Base-by-base conservation (phyloP, 768 basidiomycete species). In the Postia placenta region DNA sequence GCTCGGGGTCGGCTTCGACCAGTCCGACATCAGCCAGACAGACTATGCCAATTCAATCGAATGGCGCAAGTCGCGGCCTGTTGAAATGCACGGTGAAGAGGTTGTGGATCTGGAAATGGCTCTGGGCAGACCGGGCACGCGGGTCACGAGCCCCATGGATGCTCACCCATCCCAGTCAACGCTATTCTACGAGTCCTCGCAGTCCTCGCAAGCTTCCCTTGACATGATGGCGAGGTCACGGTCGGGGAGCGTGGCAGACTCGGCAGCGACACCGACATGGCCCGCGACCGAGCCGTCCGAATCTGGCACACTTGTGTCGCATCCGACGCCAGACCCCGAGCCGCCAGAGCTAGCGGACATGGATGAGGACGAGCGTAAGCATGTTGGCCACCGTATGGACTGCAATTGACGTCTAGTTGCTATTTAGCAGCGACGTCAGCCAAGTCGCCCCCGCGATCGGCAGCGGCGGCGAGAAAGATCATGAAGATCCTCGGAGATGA, bases 31-130 rank as follows among this genome's bases (percentile, higher is more conserved):
- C 33, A 79, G 81, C 17, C 78, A 79, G 61, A 81, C 76, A 46
- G 83, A 86, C 51, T 87, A 88, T 65, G 79, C 74, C 48, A 80
- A 79, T 4, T 85, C 87, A 1, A 88, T 88, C 47, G 83, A 87
- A 49, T 83, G 84, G 83, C 75, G 87, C 19, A 77, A 80, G 70
- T 87, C 85, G 14, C 69, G 25, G 44, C 58, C 48, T 62, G 54
- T 11, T 39, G 55, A 43, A 65, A 71, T 28, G 40, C 61, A 67
- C 51, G 64, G 62, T 20, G 71, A 73, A 50, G 83, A 83, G 19
- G 61, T 60, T 14, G 57, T 65, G 14, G 57, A 63, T 39, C 60
- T 65, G 50, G 62, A 55, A 42, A 48, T 51, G 17, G 64, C 64
- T 6, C 56, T 65, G 45, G 50, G 55, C 4, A 47, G 52, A 9